A percentile compares a stretch with the other conserved stretches of the same genome.
phyloP scores from a whole-genome alignment of 208 protist species.

The Leishmania turanica region DNA sequence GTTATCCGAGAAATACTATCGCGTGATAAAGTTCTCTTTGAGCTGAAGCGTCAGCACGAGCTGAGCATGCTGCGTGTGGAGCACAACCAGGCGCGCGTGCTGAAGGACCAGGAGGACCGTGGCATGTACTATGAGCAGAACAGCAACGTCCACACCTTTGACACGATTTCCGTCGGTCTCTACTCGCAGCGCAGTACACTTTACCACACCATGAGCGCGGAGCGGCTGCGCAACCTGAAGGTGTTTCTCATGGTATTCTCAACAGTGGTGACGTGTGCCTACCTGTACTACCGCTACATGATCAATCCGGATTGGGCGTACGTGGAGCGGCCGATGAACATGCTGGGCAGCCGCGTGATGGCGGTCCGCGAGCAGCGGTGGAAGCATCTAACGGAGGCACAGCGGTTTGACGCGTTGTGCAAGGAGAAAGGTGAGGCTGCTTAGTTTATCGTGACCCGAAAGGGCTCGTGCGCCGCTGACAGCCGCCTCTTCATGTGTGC shows the following conservation, averaged over 20 bases:
- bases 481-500: not conserved
- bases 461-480: not conserved
- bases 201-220: conserved; percentile 86
- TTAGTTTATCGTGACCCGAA: not conserved
- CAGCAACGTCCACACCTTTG: conserved; percentile 90
- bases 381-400: conserved; percentile 42
- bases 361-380: conserved; percentile 62
- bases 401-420: conserved; percentile 36
- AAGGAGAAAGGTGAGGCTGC: not conserved
- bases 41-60: conserved; percentile 90
- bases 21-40: conserved; percentile 89
- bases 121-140: conserved; percentile 94
- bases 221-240: conserved; percentile 88
- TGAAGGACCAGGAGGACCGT: conserved; percentile 89
- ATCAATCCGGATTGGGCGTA: conserved; percentile 87
- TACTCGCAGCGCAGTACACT: conserved; percentile 88
- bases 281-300: conserved; percentile 90
- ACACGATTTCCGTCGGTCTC: conserved; percentile 84
- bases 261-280: conserved; percentile 63
- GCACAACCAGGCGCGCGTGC: conserved; percentile 78
- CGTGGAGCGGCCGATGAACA: conserved; percentile 68
- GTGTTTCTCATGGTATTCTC: conserved; percentile 67
- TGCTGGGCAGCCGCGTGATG: conserved; percentile 75
- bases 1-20: conserved; percentile 79
- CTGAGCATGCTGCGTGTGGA: conserved; percentile 90